Evolutionary conservation across 805 yeast species (phyloP).

Genomic region (Dipodascopsis uninucleata): DNA sequence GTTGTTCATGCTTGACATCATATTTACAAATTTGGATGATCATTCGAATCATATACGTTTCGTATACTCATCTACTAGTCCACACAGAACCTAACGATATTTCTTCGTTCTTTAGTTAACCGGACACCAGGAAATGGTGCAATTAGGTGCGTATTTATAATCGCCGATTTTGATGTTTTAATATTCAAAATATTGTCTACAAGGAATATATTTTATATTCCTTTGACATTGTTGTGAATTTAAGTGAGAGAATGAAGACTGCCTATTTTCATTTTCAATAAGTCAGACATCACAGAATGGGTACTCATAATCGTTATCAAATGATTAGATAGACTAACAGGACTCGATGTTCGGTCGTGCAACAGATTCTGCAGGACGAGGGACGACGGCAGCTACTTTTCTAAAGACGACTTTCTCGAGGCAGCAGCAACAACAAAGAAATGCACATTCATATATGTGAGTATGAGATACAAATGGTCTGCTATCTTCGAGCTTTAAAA

Average conservation of each 20-base stretch:
- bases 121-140: constrained; percentile 41
- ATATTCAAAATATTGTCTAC: neutral
- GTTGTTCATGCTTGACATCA: too few species aligned
- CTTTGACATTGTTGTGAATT: neutral
- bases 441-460: too few species aligned
- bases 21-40: too few species aligned
- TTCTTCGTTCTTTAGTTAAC: constrained; percentile 1
- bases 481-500: too few species aligned
- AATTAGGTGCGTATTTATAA: constrained; percentile 29
- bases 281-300: constrained; percentile 25
- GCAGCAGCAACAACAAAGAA: constrained; percentile 33
- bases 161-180: neutral
- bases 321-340: neutral
- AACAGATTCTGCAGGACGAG: constrained; percentile 12
- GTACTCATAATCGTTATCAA: neutral
- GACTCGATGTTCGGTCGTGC: too few species aligned
- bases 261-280: constrained; percentile 25
- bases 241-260: neutral
- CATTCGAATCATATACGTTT: too few species aligned
- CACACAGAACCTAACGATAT: too few species aligned
- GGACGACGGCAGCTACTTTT: constrained; percentile 25
- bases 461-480: too few species aligned
- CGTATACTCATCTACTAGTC: too few species aligned
- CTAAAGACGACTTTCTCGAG: constrained; percentile 14
- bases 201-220: neutral